A percentile compares a stretch with the other conserved stretches of the same genome.
phyloP scores from a whole-genome alignment of 2,329 filamentous ascomycete species.

The Epichloe aotearoae region DNA sequence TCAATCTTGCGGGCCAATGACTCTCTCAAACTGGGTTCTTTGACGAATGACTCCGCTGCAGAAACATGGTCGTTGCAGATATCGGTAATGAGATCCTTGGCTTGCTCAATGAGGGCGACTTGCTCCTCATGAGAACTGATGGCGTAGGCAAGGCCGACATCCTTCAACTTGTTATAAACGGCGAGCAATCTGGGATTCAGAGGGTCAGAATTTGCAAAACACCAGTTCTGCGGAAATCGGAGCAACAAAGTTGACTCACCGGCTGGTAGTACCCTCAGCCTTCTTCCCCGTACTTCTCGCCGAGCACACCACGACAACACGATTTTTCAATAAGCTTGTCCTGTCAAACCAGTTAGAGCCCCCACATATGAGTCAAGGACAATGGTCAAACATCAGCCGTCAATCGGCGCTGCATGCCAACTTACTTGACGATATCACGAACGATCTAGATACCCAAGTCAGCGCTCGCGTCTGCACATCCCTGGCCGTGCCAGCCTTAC shows the following conservation, averaged over 20 bases:
- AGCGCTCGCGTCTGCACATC: neutral
- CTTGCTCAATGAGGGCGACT: conserved; percentile 44
- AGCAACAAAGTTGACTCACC: conserved; percentile 44
- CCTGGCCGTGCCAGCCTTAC: neutral
- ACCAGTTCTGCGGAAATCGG: neutral
- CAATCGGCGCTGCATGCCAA: neutral
- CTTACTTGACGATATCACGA: conserved; percentile 29
- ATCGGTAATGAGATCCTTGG: conserved; percentile 62
- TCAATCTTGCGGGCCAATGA: conserved; percentile 54
- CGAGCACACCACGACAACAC: conserved; percentile 88
- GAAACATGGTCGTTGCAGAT: conserved; percentile 72
- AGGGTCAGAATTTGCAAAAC: neutral
- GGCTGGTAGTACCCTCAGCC: conserved; percentile 85
- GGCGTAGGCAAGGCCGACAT: conserved; percentile 31
- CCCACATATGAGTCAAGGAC: neutral
- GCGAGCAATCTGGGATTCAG: conserved; percentile 35
- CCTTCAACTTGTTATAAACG: conserved; percentile 43
- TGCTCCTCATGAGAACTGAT: conserved; percentile 40
- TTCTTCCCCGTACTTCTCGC: conserved; percentile 92
- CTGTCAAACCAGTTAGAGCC: conserved; percentile 10
- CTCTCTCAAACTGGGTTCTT: conserved; percentile 40
- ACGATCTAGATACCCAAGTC: conserved; percentile 21
- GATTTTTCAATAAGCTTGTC: conserved; percentile 47
- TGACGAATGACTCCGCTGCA: conserved; percentile 53
- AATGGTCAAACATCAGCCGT: neutral